These are phyloP conservation scores for Verticillium tricorpus DNA, from an alignment of 2,329 filamentous ascomycete genomes.

Conservation along the genomic window DNA sequence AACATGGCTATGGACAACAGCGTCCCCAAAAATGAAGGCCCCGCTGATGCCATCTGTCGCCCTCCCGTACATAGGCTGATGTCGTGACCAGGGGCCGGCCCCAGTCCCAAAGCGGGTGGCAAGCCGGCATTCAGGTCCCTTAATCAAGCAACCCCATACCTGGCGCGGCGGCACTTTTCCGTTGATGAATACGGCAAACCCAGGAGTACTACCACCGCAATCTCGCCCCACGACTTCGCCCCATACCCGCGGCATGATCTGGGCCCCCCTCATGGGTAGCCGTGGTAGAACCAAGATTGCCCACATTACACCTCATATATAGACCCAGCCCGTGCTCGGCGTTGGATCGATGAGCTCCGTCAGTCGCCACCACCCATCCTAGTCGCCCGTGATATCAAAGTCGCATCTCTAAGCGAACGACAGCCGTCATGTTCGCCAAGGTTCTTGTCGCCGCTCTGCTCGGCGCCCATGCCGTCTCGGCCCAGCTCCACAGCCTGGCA, in stretches of 20 bases:
- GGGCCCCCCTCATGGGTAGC: not conserved
- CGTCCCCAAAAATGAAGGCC: not conserved
- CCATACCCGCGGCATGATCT: not conserved
- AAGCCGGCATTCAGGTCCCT: not conserved
- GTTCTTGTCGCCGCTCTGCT: constrained; percentile 6
- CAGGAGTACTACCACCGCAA: not conserved
- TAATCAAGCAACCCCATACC: not conserved
- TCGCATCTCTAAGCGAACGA: not conserved
- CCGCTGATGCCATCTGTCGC: not conserved
- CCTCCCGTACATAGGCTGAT: not conserved
- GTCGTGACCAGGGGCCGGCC: not conserved
- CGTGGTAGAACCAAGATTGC: not conserved
- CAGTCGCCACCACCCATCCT: not conserved
- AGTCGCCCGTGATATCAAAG: not conserved
- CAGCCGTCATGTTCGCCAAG: constrained; percentile 11
- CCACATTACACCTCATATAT: not conserved
- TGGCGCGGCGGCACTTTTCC: not conserved
- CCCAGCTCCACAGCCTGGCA: constrained; percentile 6
- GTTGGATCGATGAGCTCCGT: not conserved
- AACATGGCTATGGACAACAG: not conserved
- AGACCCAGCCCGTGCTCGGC: not conserved
- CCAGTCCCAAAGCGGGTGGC: not conserved
- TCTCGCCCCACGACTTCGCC: not conserved
- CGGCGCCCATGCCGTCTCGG: constrained; percentile 8
- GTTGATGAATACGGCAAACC: not conserved